Evolutionary conservation across 2,329 filamentous ascomycete genomes (phyloP), one percentile per base, ranked within the genome.

Genomic region (Alternaria arborescens): DNA sequence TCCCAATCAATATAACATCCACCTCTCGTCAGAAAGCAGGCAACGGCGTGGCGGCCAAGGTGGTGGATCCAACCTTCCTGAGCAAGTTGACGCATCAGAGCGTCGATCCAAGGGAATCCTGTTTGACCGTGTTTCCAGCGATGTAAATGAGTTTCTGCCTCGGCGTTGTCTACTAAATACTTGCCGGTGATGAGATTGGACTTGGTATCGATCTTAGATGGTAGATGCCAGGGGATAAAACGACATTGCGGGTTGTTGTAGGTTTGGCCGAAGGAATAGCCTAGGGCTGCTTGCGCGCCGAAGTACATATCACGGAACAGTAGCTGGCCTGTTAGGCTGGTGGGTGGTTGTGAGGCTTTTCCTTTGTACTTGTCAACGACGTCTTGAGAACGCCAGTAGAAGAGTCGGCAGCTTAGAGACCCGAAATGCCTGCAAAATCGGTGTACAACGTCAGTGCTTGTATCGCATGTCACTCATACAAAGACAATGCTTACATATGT

Each of bases 271-370:
- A 92, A 93, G 0, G 80, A 70, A 32, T 85, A 82, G 0, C 91
- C 91, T 1, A 93, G 79, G 0, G 86, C 84, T 1, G 90, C 89
- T 73, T 94, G 90, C 0, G 91, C 90, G 14, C 86, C 90, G 68
- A 94, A 93, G 77, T 93, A 94, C 91, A 94, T 94, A 73, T 94
- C 91, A 16, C 91, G 84, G 75, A 94, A 94, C 11, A 93, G 81
- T 1, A 94, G 78, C 68, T 94, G 91, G 3, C 91, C 91, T 0
- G 85, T 88, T 16, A 94, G 77, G 62, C 87, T 91, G n/a, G 87
- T 87, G 0, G 91, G 91, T 0, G 89, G 87, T 3, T 79, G 67
- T 0, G 83, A 83, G 2, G 80, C 78, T 26, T 82, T 89, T 3
- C 85, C 86, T 34, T 85, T 84, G 68, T 87, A 87, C 11, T 81